Evolutionary conservation across 139 green algal genomes (phyloP).

Genomic region (Closterium sp.): DNA sequence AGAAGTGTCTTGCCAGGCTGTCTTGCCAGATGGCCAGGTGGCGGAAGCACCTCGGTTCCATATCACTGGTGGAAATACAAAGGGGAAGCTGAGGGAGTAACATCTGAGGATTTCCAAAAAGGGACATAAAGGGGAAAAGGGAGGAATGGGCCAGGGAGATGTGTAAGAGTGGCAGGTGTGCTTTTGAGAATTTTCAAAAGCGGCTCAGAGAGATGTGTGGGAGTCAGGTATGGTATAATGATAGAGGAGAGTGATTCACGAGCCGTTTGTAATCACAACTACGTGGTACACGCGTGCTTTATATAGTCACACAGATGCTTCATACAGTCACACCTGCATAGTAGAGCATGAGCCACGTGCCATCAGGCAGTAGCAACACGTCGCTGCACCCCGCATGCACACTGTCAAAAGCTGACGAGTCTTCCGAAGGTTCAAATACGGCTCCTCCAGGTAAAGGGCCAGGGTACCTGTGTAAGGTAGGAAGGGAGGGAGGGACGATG

Average conservation of each 20-base stretch:
- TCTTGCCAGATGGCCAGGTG: too few relatives aligned
- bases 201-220: too few relatives aligned
- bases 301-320: neutral
- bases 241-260: neutral
- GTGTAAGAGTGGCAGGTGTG: neutral
- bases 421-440: neutral
- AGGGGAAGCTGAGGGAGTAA: neutral
- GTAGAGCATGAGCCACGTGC: conserved; percentile 19
- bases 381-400: conserved; percentile 16
- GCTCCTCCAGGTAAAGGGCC: conserved; percentile 12
- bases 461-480: neutral
- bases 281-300: neutral
- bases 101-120: too few relatives aligned
- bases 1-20: too few relatives aligned
- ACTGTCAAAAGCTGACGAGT: neutral
- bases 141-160: neutral
- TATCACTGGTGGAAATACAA: too few relatives aligned
- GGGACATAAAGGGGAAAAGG: too few relatives aligned
- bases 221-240: neutral
- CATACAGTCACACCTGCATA: conserved; percentile 14
- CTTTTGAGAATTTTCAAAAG: too few relatives aligned
- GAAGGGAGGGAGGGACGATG: neutral
- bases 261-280: neutral
- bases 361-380: conserved; percentile 8
- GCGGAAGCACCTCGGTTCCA: too few relatives aligned